A percentile compares a stretch with the other conserved stretches of the same genome.
phyloP scores from a whole-genome alignment of 139 green algal genomes.

The Coelastrella sp. region DNA sequence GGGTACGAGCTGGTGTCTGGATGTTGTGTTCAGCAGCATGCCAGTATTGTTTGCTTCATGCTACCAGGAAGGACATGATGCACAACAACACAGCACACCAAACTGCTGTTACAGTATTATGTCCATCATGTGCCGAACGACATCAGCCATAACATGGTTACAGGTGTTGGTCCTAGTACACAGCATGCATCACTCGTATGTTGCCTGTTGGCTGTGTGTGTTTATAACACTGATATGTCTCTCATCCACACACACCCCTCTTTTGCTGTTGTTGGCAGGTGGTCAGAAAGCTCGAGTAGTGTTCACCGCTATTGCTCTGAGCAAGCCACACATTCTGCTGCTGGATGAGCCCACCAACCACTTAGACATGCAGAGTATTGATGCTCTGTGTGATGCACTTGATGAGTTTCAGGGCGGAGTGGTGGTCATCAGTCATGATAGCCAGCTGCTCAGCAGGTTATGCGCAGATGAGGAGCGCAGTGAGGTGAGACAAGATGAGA shows the following conservation, averaged over 20 bases:
- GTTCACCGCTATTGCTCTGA: constrained; percentile 94
- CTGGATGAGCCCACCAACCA: constrained; percentile 95
- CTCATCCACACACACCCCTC: no score
- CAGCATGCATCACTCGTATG: no score
- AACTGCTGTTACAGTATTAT: no score
- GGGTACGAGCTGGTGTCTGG: constrained; percentile 47
- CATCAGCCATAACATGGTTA: no score
- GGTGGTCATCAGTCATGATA: constrained; percentile 97
- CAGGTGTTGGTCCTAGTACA: no score
- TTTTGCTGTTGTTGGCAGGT: constrained; percentile 53
- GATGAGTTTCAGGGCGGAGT: constrained; percentile 96
- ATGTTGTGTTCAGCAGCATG: not conserved
- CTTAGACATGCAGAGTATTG: constrained; percentile 99
- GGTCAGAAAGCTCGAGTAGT: constrained; percentile 98
- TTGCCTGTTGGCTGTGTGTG: no score
- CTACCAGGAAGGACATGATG: no score
- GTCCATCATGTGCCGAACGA: no score
- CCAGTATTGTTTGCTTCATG: not conserved
- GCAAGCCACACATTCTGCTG: constrained; percentile 94
- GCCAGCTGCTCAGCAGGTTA: constrained; percentile 90
- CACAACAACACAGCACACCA: no score
- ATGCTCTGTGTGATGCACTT: constrained; percentile 95
- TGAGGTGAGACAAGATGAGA: constrained; percentile 88
- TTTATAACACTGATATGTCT: no score
- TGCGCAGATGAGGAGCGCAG: constrained; percentile 93